Evolutionary conservation across 2,329 filamentous ascomycete genomes (phyloP).

Genomic region (Colletotrichum sp.): DNA sequence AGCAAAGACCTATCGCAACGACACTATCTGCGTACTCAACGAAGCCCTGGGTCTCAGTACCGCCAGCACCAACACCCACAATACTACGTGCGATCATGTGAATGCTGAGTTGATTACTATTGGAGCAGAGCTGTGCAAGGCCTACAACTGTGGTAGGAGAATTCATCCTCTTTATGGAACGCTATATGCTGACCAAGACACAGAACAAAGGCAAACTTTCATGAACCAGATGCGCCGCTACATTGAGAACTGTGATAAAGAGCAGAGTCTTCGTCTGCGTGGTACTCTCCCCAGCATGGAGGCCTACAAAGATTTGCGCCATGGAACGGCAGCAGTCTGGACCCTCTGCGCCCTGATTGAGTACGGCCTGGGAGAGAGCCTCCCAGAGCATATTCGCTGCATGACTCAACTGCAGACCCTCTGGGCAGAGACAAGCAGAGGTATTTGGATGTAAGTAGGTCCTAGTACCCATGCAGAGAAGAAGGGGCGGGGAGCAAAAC

Average conservation of each 20-base stretch:
- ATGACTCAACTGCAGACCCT: slow-evolving; percentile 19
- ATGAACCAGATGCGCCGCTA: slow-evolving; percentile 27
- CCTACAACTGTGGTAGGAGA: not conserved
- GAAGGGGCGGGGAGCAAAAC: not conserved
- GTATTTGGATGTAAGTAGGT: slow-evolving; percentile 25
- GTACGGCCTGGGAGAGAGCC: slow-evolving; percentile 9
- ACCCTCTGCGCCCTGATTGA: slow-evolving; percentile 31
- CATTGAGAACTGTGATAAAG: slow-evolving; percentile 28
- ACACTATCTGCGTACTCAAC: slow-evolving; percentile 25
- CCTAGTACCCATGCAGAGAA: not conserved
- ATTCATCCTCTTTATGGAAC: not conserved
- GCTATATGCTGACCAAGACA: not conserved
- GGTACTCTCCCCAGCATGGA: slow-evolving; percentile 28
- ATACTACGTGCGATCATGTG: slow-evolving; percentile 22
- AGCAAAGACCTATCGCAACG: slow-evolving; percentile 29
- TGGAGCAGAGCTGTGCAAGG: slow-evolving; percentile 12
- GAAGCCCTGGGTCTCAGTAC: slow-evolving; percentile 22
- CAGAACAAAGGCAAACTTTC: slow-evolving; percentile 13
- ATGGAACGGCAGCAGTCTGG: slow-evolving; percentile 30
- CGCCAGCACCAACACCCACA: not conserved
- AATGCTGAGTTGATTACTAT: slow-evolving; percentile 30
- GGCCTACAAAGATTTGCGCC: slow-evolving; percentile 32
- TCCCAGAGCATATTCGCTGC: not conserved
- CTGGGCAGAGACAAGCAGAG: slow-evolving; percentile 28
- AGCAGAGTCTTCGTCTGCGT: slow-evolving; percentile 31